These are phyloP conservation scores for Flaveria robusta DNA, from an alignment of 129 eudicot genomes.

Conservation along the genomic window DNA sequence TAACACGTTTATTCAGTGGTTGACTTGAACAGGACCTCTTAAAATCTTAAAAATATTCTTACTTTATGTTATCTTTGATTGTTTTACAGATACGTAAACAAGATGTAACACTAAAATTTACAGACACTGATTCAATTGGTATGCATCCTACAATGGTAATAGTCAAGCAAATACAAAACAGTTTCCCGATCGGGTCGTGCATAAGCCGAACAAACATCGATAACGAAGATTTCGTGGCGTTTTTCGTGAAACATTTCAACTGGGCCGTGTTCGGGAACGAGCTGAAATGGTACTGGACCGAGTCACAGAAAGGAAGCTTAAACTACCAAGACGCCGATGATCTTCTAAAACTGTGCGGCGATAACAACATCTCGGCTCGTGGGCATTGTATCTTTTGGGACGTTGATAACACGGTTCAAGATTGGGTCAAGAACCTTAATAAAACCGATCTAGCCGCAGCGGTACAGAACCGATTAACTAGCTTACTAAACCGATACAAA, in stretches of 20 bases:
- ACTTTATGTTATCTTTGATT: background rate
- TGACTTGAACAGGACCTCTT: background rate
- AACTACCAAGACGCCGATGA: slow-evolving; percentile 87
- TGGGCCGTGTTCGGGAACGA: slow-evolving; percentile 95
- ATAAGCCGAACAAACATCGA: slow-evolving; percentile 70
- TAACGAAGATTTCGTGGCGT: slow-evolving; percentile 82
- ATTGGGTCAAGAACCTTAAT: slow-evolving; percentile 62
- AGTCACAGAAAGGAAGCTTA: slow-evolving; percentile 72
- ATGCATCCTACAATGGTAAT: slow-evolving; percentile 47
- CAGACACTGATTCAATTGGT: slow-evolving; percentile 38
- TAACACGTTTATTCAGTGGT: background rate
- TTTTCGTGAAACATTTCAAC: slow-evolving; percentile 68
- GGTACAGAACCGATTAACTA: slow-evolving; percentile 63
- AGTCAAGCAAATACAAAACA: slow-evolving; percentile 67
- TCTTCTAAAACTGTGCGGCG: slow-evolving; percentile 53
- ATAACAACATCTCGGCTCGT: slow-evolving; percentile 65
- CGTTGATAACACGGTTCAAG: slow-evolving; percentile 68
- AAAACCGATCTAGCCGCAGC: slow-evolving; percentile 58
- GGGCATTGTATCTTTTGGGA: slow-evolving; percentile 99
- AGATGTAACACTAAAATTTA: slow-evolving; percentile 67
- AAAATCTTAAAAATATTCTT: too few species aligned
- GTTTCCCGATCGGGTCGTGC: slow-evolving; percentile 89
- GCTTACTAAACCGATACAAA: slow-evolving; percentile 81
- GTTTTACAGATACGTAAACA: slow-evolving; percentile 80
- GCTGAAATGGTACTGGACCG: slow-evolving; percentile 97